Base-by-base conservation (phyloP, 257 asterid genomes). In the Solanum rostratum region DNA sequence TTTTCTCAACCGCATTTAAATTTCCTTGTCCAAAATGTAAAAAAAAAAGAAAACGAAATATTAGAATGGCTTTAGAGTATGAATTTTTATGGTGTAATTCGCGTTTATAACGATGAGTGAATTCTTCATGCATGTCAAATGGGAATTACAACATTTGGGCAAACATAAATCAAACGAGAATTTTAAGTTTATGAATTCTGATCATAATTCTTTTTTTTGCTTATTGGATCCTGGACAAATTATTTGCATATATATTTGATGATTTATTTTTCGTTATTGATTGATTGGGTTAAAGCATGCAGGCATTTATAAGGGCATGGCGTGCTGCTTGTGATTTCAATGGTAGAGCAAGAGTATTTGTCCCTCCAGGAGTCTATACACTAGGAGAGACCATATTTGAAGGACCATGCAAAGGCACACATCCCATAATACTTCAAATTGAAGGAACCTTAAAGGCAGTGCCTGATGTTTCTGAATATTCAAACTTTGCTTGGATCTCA, bases 221-320 rank as follows among this genome's bases (percentile, higher is more conserved):
- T 9, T 57, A 57, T 3, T 57, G 63, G 14, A 57, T 57, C 20
- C 1, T 57, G 29, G n/a, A n/a, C 29, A 57, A 12, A 57, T 57
- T 57, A 57, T 57, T 52, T 52, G 5, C 3, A 1, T 55, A 57
- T 54, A 7, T 33, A 33, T 33, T 33, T 33, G 5, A 33, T 33
- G 37, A 33, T 33, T 33, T 33, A 33, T 33, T 33, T 33, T 33
- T 33, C 37, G 37, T 3, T 33, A 15, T n/a, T 13, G 27, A 15
- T 80, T 22, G 43, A 81, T 86, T 19, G 41, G 39, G 7, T 22
- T 11, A 9, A 66, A 69, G 24, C 87, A 92, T 94, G 94, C 87
- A 92, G 95, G 94, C 94, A 14, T 92, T 93, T 69, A 71, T 89
- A n/a, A 49, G 24, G 80, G 92, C 94, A 54, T 93, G 95, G 95